Conservation (phyloP, 768 basidiomycete genomes). For the Lactifluus subvellereus region DNA sequence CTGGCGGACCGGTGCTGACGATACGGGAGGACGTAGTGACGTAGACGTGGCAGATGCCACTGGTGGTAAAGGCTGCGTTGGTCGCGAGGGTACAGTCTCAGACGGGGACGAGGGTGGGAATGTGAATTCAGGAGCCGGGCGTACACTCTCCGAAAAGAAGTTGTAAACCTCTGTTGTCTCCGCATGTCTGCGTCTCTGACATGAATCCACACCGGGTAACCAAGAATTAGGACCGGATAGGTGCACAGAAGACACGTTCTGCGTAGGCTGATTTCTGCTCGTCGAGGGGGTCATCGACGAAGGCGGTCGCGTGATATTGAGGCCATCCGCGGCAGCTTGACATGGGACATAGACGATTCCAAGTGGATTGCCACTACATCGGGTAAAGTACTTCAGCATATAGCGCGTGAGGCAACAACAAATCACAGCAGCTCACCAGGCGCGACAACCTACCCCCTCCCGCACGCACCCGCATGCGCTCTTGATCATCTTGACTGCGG, state of each 20-base stretch:
- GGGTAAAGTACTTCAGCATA: slow-evolving; percentile 17
- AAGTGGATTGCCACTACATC: slow-evolving; percentile 53
- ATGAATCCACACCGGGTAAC: slow-evolving; percentile 20
- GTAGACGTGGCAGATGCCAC: not conserved
- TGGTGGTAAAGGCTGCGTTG: slow-evolving; percentile 1
- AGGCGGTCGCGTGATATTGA: slow-evolving; percentile 35
- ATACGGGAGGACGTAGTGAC: not conserved
- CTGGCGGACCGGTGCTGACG: slow-evolving; percentile 3
- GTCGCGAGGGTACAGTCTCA: not conserved
- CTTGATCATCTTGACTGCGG: slow-evolving; percentile 44
- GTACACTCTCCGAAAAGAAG: slow-evolving; percentile 19
- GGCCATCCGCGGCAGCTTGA: slow-evolving; percentile 46
- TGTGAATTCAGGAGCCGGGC: slow-evolving; percentile 16
- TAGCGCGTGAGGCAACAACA: not conserved
- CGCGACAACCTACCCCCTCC: slow-evolving; percentile 62
- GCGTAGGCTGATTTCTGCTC: slow-evolving; percentile 30
- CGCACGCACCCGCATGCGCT: slow-evolving; percentile 61
- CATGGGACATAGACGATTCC: slow-evolving; percentile 60
- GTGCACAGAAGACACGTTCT: slow-evolving; percentile 16
- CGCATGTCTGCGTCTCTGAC: slow-evolving; percentile 7
- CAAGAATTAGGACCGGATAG: slow-evolving; percentile 31
- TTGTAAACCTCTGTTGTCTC: slow-evolving; percentile 9
- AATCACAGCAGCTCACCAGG: slow-evolving; percentile 39
- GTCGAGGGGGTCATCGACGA: slow-evolving; percentile 35
- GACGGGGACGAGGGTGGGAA: not conserved